These are phyloP conservation scores for Metarhizium album DNA, from an alignment of 2,329 filamentous ascomycete species.

Conservation along the genomic window DNA sequence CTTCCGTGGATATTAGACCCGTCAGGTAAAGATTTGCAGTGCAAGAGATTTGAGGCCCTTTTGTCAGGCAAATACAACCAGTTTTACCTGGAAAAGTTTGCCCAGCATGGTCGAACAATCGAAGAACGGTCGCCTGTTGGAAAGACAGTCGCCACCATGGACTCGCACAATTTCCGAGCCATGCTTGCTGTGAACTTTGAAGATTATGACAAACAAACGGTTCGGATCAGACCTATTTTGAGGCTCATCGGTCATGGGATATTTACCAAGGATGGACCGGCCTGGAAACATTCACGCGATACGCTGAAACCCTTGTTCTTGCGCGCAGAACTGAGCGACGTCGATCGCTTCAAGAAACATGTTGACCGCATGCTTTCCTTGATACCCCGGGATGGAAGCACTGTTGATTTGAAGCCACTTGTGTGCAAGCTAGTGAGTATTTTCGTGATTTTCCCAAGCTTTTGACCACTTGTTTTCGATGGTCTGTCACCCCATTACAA, in stretches of 20 bases:
- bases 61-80: neutral
- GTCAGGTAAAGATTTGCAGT: slow-evolving; percentile 2
- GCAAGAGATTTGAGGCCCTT: neutral
- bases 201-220: slow-evolving; percentile 4
- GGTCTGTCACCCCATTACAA: neutral
- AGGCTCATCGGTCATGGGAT: slow-evolving; percentile 4
- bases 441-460: neutral
- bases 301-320: slow-evolving; percentile 3
- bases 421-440: slow-evolving; percentile 4
- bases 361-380: slow-evolving; percentile 5
- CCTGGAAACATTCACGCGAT: slow-evolving; percentile 5
- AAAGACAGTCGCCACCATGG: slow-evolving; percentile 1
- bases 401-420: slow-evolving; percentile 3
- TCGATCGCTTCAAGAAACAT: slow-evolving; percentile 6
- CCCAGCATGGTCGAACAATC: slow-evolving; percentile 3
- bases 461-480: neutral
- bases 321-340: slow-evolving; percentile 5
- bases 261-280: slow-evolving; percentile 4
- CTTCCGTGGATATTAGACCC: slow-evolving; percentile 6
- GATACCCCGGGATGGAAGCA: slow-evolving; percentile 3
- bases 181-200: slow-evolving; percentile 4
- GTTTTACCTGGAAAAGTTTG: slow-evolving; percentile 4
- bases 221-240: slow-evolving; percentile 1
- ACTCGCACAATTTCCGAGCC: slow-evolving; percentile 5
- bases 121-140: slow-evolving; percentile 1